Conservation (phyloP, 371 early-diverging fungal genomes). For the Zopfochytrium polystomum region DNA sequence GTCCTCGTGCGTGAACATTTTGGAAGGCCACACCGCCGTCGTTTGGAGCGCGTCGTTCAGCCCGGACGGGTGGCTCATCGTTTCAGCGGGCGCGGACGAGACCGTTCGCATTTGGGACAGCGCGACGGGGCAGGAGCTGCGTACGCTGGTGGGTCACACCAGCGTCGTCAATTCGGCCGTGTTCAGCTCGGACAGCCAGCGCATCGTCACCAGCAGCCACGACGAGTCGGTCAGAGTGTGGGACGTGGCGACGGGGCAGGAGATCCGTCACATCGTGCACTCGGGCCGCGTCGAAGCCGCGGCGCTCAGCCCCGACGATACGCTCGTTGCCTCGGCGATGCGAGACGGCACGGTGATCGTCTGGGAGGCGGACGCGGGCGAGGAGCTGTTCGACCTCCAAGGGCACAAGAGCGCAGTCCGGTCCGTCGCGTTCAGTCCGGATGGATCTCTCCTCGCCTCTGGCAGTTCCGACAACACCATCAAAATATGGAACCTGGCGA, state of each 20-base stretch:
- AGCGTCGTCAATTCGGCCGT: neutral
- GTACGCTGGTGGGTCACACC: neutral
- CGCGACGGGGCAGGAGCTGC: neutral
- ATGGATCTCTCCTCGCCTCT: constrained; percentile 82
- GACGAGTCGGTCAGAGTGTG: constrained; percentile 76
- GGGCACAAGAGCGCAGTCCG: constrained; percentile 93
- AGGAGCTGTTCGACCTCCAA: constrained; percentile 70
- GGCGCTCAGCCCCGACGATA: too few species aligned
- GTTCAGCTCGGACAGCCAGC: constrained; percentile 52
- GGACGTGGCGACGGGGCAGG: constrained; percentile 65
- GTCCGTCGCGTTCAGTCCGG: constrained; percentile 81
- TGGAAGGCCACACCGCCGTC: neutral
- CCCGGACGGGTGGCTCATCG: neutral
- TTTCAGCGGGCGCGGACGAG: constrained; percentile 1
- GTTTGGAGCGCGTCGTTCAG: neutral
- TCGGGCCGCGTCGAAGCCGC: too few species aligned
- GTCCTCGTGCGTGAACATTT: neutral
- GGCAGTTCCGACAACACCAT: too few species aligned
- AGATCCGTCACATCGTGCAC: too few species aligned
- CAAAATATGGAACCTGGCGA: too few species aligned
- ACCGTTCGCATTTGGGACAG: neutral
- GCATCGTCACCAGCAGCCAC: constrained; percentile 79
- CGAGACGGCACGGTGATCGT: too few species aligned
- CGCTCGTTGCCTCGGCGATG: too few species aligned
- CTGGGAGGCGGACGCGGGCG: too few species aligned